Evolutionary conservation across 257 asterid species (phyloP).

Genomic region (Scutellaria barbata): DNA sequence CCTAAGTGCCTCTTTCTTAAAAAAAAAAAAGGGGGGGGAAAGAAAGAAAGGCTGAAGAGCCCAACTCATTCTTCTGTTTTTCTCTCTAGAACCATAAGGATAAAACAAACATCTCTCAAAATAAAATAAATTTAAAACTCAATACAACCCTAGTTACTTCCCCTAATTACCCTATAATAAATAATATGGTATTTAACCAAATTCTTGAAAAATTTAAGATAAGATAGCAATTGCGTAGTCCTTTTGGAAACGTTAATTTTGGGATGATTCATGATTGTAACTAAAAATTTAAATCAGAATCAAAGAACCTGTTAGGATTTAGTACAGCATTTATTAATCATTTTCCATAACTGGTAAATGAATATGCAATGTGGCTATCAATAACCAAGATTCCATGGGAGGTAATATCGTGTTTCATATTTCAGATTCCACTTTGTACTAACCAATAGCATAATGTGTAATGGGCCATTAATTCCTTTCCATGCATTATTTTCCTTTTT

Average conservation of each 20-base stretch:
- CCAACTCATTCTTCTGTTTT: slow-evolving; percentile 10
- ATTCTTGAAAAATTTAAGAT: no score
- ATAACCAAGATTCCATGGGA: slow-evolving; percentile 34
- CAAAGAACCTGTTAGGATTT: neutral
- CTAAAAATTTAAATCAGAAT: neutral
- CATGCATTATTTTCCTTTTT: no score
- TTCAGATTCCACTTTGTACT: slow-evolving; percentile 32
- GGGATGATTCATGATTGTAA: neutral
- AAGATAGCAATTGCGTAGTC: neutral
- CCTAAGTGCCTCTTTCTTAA: no score
- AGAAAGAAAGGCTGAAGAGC: no score
- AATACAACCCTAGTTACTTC: no score
- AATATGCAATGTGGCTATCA: slow-evolving; percentile 29
- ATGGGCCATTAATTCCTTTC: slow-evolving; percentile 1
- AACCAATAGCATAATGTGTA: slow-evolving; percentile 13
- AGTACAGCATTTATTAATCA: neutral
- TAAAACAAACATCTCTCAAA: neutral
- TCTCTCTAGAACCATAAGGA: neutral
- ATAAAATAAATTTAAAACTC: neutral
- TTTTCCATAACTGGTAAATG: slow-evolving; percentile 3
- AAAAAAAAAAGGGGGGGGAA: no score
- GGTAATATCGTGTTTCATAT: neutral
- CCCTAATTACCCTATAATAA: no score
- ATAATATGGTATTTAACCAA: no score
- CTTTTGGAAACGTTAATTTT: neutral